Evolutionary conservation across 441 rosid genomes (phyloP).

Genomic region (Mallotus repandus): DNA sequence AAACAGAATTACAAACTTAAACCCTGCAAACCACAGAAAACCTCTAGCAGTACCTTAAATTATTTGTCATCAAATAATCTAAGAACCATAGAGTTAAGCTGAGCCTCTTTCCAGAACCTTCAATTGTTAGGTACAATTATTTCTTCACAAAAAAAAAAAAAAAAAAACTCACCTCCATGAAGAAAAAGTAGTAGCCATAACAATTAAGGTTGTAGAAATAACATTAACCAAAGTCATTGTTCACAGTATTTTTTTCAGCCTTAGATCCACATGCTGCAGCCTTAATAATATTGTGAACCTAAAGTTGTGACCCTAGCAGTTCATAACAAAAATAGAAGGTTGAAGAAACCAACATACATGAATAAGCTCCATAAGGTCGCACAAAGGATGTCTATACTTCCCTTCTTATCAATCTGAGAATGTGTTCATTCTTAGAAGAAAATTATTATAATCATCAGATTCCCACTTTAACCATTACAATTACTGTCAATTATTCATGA

Average conservation of each 20-base stretch:
- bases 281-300: neutral
- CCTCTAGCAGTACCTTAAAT: neutral
- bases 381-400: neutral
- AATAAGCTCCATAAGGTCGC: too few species aligned
- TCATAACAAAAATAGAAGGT: too few species aligned
- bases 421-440: neutral
- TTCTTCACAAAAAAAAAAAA: too few species aligned
- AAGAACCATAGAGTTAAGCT: neutral
- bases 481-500: neutral
- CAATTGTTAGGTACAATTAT: too few species aligned
- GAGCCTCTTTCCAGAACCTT: too few species aligned
- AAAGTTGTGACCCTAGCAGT: too few species aligned
- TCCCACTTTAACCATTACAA: neutral
- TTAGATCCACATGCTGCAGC: neutral
- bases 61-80: neutral
- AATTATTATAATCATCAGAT: neutral
- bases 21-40: neutral
- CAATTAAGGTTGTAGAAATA: too few species aligned
- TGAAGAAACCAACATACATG: too few species aligned
- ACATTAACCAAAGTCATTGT: neutral
- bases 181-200: too few species aligned
- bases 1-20: neutral
- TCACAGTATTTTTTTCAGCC: neutral
- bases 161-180: too few species aligned
- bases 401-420: neutral